Base-by-base conservation (phyloP, 2,329 filamentous ascomycete genomes). In the Penicillium sp. region DNA sequence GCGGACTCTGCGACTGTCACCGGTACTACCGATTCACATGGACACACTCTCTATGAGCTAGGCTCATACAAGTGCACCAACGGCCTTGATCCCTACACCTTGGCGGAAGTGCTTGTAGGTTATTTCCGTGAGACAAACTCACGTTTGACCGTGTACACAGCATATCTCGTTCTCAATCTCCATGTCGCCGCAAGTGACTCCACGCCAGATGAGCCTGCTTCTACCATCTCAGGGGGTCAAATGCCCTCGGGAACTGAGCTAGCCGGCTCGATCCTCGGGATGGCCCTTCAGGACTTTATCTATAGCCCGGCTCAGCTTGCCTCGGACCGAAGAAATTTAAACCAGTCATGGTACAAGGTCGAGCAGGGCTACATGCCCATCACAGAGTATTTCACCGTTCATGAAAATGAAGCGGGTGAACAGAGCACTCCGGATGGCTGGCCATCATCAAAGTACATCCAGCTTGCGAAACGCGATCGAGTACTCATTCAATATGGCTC, bases 391-490 rank as follows among this genome's bases (percentile, higher is more conserved):
- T 86, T 83, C 57, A 73, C 73, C 6, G 74, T 76, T 1, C 66
- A 78, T 9, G 65, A 70, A 29, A 63, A 74, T 40, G 47, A 63
- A 11, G 63, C 71, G 3, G 74, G 76, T 19, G 61, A 55, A n/a
- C 72, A 73, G 36, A 77, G 76, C 21, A 87, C 85, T 0, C 67
- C 76, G 0, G 78, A 86, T 70, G 86, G 86, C 11, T 89, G 86
- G 86, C 86, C 86, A 0, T 82, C 80, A n/a, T 81, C 84, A 62
- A 77, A 79, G 21, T 85, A 80, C 62, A 70, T 87, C 34, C 82
- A 85, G 61, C 78, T 87, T 44, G 74, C 76, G 2, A 73, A 78
- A 46, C 76, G 77, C n/a, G 79, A 79, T 61, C 77, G 86, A 33
- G 63, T 88, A 2, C 65, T 88, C 2, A 68, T 83, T 9, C 78